Conservation (phyloP, 768 basidiomycete species). For the Mycena latifolia region DNA sequence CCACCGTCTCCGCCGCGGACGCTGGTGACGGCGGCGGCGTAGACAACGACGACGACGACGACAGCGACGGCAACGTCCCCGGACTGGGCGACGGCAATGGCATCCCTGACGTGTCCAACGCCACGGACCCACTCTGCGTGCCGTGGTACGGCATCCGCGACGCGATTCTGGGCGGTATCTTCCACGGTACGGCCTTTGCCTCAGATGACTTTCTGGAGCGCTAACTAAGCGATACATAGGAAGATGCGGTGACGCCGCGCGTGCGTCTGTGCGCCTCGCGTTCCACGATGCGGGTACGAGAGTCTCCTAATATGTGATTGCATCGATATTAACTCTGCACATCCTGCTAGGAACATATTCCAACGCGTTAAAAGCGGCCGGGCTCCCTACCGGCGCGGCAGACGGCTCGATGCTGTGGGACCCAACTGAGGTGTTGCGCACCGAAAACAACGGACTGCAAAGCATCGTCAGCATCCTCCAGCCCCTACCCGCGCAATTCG, state of each 20-base stretch:
- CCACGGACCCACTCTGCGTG: constrained; percentile 24
- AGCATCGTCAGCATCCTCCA: constrained; percentile 22
- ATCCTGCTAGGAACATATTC: constrained; percentile 31
- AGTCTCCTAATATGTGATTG: too few species aligned
- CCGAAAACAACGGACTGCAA: constrained; percentile 32
- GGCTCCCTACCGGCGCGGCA: constrained; percentile 27
- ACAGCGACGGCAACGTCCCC: constrained; percentile 15
- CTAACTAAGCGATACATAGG: neutral
- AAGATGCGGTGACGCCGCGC: constrained; percentile 28
- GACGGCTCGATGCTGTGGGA: constrained; percentile 32
- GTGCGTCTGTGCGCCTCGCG: constrained; percentile 28
- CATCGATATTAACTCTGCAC: too few species aligned
- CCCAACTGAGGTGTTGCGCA: constrained; percentile 19
- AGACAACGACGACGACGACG: constrained; percentile 7
- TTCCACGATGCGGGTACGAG: constrained; percentile 38
- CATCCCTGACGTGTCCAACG: constrained; percentile 30
- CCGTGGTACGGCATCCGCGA: constrained; percentile 35
- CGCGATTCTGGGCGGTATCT: constrained; percentile 32
- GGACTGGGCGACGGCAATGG: constrained; percentile 16
- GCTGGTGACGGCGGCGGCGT: neutral
- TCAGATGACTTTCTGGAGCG: neutral
- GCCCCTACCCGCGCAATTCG: constrained; percentile 32
- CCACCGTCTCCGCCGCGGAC: too few species aligned
- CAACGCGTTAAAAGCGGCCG: neutral
- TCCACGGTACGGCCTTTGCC: constrained; percentile 4